phyloP scores from a whole-genome alignment of 192 early-diverging fungal species.

The Physocladia obscura region DNA sequence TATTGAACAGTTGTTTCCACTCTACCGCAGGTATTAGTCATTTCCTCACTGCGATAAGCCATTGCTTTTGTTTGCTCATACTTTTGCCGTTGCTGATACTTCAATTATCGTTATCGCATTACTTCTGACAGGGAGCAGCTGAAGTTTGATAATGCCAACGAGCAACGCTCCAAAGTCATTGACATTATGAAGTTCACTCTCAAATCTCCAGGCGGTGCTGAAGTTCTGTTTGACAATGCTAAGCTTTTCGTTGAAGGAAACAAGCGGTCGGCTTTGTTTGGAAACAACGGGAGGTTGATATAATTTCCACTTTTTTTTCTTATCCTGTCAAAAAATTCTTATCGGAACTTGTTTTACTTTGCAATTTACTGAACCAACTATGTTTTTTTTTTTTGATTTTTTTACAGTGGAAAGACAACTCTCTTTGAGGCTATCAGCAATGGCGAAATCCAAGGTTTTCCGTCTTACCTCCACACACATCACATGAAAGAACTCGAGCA shows the following conservation, averaged over 20 bases:
- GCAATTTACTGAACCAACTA: background rate
- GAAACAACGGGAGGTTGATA: slow-evolving; percentile 25
- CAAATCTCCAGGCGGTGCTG: slow-evolving; percentile 9
- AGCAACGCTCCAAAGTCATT: slow-evolving; percentile 19
- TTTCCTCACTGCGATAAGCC: too few relatives aligned
- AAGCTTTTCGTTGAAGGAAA: slow-evolving; percentile 18
- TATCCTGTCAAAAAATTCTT: background rate
- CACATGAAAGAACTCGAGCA: slow-evolving; percentile 28
- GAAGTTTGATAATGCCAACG: slow-evolving; percentile 4
- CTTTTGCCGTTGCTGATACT: too few relatives aligned
- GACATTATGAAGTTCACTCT: slow-evolving; percentile 19
- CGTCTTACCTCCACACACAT: slow-evolving; percentile 19
- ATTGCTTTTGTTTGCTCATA: too few relatives aligned
- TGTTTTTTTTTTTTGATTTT: background rate
- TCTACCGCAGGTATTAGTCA: slow-evolving; percentile 5
- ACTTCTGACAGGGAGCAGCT: slow-evolving; percentile 9
- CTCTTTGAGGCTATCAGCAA: slow-evolving; percentile 18
- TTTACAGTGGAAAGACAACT: slow-evolving; percentile 18
- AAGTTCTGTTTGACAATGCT: slow-evolving; percentile 21
- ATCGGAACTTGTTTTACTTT: background rate
- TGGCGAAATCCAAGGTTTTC: slow-evolving; percentile 11
- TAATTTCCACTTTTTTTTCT: background rate
- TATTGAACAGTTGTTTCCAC: slow-evolving; percentile 20
- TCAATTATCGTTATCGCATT: background rate
- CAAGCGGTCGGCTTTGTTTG: slow-evolving; percentile 25